A percentile compares a stretch with the other conserved stretches of the same genome.
Evolutionary conservation across 169 alveolate species (phyloP).

Genomic region (Plasmodium billcollinsi): DNA sequence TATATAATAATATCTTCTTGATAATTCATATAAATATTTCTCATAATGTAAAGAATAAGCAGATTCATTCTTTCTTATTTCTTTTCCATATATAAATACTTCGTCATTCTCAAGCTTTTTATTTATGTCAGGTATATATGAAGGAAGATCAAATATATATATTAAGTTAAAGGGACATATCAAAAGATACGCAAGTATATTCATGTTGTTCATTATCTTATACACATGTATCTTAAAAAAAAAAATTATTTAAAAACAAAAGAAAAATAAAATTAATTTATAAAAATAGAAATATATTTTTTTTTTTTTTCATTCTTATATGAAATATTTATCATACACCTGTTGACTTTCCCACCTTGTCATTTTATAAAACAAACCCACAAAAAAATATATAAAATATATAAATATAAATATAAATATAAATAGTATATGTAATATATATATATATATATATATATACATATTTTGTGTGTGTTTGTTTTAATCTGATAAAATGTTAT

Average conservation of each 20-base stretch:
- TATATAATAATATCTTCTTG: conserved; percentile 15
- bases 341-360: no score
- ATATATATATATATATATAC: no score
- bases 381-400: no score
- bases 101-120: conserved; percentile 1
- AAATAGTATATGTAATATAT: no score
- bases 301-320: no score
- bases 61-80: not conserved
- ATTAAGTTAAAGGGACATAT: conserved; percentile 47
- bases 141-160: conserved; percentile 28
- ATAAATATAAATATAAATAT: no score
- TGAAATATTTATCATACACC: no score
- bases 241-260: not conserved
- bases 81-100: conserved; percentile 5
- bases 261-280: not conserved
- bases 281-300: no score
- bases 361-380: no score
- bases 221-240: not conserved
- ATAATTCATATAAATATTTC: conserved; percentile 16
- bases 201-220: conserved; percentile 11
- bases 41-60: conserved; percentile 16
- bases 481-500: no score
- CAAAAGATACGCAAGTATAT: conserved; percentile 29
- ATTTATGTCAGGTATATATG: conserved; percentile 16
- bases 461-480: no score